Base-by-base conservation (phyloP, 164 flowering plant species). In the Liquidambar formosana region DNA sequence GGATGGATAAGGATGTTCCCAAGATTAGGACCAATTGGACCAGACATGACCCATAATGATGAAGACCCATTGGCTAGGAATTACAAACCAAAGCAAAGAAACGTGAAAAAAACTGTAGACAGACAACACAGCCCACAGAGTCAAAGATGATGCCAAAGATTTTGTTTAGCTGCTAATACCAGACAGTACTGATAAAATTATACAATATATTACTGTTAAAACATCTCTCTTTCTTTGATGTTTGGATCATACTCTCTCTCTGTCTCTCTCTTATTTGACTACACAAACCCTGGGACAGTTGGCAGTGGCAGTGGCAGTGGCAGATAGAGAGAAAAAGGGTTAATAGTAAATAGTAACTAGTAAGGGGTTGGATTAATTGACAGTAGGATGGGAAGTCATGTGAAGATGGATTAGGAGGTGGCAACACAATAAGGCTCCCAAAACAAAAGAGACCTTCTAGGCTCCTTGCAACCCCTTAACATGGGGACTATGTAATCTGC, bases 371-470 rank as follows among this genome's bases (percentile, higher is more conserved):
- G 26, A 38, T 27, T 15, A 45, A 19, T 57, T 26, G 11, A 28
- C 15, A 33, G 1, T 59, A 15, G 18, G 1, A 56, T n/a, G 23
- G 57, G 28, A 19, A 19, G 1, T 0, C 13, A 18, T 14, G 12
- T 43, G 33, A 8, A 8, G 38, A 11, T 19, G 8, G 13, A 59
- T 83, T 62, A 91, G 72, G 91, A 84, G 44, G 98, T 91, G 68
- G 93, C 92, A 66, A 89, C 85, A 90, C 92, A 88, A 63, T 66
- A 53, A 14, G 94, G 89, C 70, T 86, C 85, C 90, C 85, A 83
- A 15, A 85, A 59, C 70, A 77, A 43, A 22, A 85, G 67, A 18
- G 90, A 77, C 76, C 83, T 83, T 56, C 83, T 73, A 0, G 77
- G 60, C 59, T 88, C 88, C 65, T 87, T 88, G 86, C 95, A 89